Evolutionary conservation across 2,329 filamentous ascomycete genomes (phyloP), one percentile per base, ranked within the genome.

Genomic region (Calonectria pseudoturangicola): DNA sequence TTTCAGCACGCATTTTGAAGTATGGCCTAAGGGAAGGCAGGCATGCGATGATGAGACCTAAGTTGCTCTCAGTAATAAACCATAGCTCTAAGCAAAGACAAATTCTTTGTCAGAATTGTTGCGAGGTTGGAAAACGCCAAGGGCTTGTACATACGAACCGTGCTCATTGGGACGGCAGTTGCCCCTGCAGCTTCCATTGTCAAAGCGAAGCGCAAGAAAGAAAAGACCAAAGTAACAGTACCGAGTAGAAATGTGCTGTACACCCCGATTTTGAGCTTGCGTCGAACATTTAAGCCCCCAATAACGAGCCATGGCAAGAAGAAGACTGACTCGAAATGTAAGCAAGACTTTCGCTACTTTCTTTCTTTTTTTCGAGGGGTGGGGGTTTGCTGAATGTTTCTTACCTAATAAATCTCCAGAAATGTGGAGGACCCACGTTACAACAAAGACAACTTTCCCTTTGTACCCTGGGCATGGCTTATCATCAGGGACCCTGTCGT

Each of bases 21-120:
- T 75, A 79, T 8, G 76, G 76, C 0, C 76, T 68, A 0, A 78
- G 71, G 15, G 76, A 70, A 0, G 76, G 76, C 2, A 78, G 67
- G 12, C 76, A 78, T 0, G 76, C 76, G 2, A 78, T 67, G 15
- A 78, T 70, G 5, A 78, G 66, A 0, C 76, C 72, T 0, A 78
- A 50, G 3, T 72, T 71, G 4, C 30, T 66, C 2, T 79, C 75
- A 2, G 77, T 64, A 2, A 50, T 36, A 15, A 64, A 74, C 77
- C 77, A 77, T 1, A 79, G 21, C 21, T 21, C 21, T 21, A 28
- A 28, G 69, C 75, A 77, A 15, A 16, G 10, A 51, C 2, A 2
- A 2, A 4, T 10, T 6, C 13, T 16, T 16, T 6, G 25, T 71
- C 33, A 63, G 54, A 18, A 12, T 13, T 50, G 33, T 3, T 1